Percentiles rank a stretch among this genome's conserved stretches.
Conservation (phyloP, 305 asterid genomes). For the Fraxinus nigra region DNA sequence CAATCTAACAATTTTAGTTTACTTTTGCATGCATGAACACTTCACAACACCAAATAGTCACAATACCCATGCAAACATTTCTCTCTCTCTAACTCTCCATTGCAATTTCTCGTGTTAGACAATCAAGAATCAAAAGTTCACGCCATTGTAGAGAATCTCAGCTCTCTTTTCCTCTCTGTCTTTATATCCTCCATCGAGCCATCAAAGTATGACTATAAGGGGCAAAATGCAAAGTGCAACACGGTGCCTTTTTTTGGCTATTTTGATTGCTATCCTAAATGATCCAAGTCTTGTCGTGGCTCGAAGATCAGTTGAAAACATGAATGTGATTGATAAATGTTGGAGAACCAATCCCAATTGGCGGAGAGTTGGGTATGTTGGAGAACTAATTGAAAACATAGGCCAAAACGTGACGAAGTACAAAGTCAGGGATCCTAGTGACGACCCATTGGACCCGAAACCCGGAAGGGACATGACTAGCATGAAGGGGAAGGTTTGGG, state of each 20-base stretch:
- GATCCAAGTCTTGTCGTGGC: conserved; percentile 20
- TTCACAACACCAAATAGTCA: not conserved
- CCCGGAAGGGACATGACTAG: conserved; percentile 58
- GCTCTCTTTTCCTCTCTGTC: not conserved
- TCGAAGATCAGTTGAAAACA: conserved; percentile 11
- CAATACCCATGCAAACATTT: conserved; percentile 13
- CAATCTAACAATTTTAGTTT: conserved; percentile 8
- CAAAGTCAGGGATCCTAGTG: conserved; percentile 54
- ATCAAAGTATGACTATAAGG: conserved; percentile 22
- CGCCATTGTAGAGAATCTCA: not conserved
- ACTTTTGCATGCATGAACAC: conserved; percentile 27
- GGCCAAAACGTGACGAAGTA: conserved; percentile 43
- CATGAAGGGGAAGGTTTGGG: conserved; percentile 64
- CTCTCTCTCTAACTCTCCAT: not conserved
- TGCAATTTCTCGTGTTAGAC: not conserved
- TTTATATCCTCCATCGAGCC: not conserved
- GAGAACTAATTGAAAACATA: conserved; percentile 58
- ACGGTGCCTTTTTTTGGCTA: conserved; percentile 27
- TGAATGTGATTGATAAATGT: conserved; percentile 65
- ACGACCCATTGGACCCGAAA: conserved; percentile 55
- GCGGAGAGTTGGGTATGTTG: conserved; percentile 60
- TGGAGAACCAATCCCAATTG: conserved; percentile 61
- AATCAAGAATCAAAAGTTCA: not conserved
- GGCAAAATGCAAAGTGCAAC: conserved; percentile 27
- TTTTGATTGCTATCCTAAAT: conserved; percentile 28